A percentile compares a stretch with the other conserved stretches of the same genome.
These are phyloP conservation scores for Cercospora sp. DNA, from an alignment of 2,329 filamentous ascomycete species.

Conservation along the genomic window DNA sequence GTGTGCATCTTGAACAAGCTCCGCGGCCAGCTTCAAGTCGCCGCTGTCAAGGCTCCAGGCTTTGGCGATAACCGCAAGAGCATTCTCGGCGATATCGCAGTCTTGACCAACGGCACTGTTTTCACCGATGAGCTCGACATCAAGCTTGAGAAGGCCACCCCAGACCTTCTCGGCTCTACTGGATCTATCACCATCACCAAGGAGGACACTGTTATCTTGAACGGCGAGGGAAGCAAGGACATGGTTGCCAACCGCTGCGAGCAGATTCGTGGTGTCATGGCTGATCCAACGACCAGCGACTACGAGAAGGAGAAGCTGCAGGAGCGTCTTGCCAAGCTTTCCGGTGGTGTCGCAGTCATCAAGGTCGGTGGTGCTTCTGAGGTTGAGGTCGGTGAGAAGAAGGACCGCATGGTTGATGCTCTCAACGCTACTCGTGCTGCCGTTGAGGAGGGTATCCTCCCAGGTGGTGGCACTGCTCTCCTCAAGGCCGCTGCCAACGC, in stretches of 20 bases:
- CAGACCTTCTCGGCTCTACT: slow-evolving; percentile 93
- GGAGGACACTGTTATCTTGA: slow-evolving; percentile 98
- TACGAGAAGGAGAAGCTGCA: slow-evolving; percentile 99
- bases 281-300: slow-evolving; percentile 89
- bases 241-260: slow-evolving; percentile 91
- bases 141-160: slow-evolving; percentile 97
- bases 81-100: slow-evolving; percentile 92
- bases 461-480: slow-evolving; percentile 95
- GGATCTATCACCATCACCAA: slow-evolving; percentile 99
- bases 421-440: slow-evolving; percentile 97
- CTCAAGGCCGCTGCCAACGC: slow-evolving; percentile 95
- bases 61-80: slow-evolving; percentile 99
- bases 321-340: slow-evolving; percentile 98
- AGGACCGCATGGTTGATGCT: slow-evolving; percentile 98
- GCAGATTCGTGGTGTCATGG: slow-evolving; percentile 97
- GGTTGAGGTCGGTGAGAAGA: slow-evolving; percentile 99
- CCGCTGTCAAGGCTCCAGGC: slow-evolving; percentile 96
- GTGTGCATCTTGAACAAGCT: slow-evolving; percentile 99
- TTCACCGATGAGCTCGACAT: slow-evolving; percentile 98
- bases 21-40: slow-evolving; percentile 97
- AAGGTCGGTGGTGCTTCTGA: slow-evolving; percentile 97
- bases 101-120: slow-evolving; percentile 94
- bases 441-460: slow-evolving; percentile 98
- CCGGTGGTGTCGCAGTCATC: slow-evolving; percentile 98
- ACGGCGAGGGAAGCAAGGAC: slow-evolving; percentile 95